Evolutionary conservation across 495 filamentous ascomycete species (phyloP).

Genomic region (Aspergillus egyptiacus): DNA sequence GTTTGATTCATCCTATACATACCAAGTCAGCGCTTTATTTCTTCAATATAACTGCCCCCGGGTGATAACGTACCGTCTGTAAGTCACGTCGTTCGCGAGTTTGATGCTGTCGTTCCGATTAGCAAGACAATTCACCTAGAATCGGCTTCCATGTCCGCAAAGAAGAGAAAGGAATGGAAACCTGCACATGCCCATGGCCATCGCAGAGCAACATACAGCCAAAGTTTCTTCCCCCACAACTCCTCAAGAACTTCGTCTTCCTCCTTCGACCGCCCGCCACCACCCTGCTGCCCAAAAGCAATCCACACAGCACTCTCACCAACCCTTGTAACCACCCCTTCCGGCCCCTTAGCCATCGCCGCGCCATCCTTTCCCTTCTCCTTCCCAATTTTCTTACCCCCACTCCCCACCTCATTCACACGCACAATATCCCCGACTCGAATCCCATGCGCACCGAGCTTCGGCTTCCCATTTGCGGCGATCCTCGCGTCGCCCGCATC

Average conservation of each 20-base stretch:
- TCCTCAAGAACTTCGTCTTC: conserved; percentile 56
- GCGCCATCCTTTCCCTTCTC: conserved; percentile 58
- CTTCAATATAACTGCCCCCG: background rate
- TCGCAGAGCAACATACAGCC: conserved; percentile 45
- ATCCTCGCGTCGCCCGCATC: conserved; percentile 33
- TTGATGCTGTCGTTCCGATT: conserved; percentile 57
- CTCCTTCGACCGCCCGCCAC: conserved; percentile 40
- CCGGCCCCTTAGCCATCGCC: conserved; percentile 45
- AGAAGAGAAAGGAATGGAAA: too few species aligned
- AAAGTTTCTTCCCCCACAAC: conserved; percentile 55
- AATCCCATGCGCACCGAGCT: conserved; percentile 73
- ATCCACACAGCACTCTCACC: conserved; percentile 54
- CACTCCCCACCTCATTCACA: conserved; percentile 62
- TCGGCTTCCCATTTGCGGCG: conserved; percentile 23
- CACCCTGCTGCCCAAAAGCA: conserved; percentile 61
- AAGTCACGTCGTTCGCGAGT: conserved; percentile 91
- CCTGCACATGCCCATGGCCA: too few species aligned
- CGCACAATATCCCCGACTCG: conserved; percentile 83
- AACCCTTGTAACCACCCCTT: conserved; percentile 76
- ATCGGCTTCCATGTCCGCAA: background rate
- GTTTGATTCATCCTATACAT: conserved; percentile 76
- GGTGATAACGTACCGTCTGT: conserved; percentile 59
- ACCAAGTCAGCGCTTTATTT: too few species aligned
- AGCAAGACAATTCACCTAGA: conserved; percentile 3
- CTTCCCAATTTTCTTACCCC: conserved; percentile 63